Base-by-base conservation (phyloP, 75 land plant species). In the Picea glauca region DNA sequence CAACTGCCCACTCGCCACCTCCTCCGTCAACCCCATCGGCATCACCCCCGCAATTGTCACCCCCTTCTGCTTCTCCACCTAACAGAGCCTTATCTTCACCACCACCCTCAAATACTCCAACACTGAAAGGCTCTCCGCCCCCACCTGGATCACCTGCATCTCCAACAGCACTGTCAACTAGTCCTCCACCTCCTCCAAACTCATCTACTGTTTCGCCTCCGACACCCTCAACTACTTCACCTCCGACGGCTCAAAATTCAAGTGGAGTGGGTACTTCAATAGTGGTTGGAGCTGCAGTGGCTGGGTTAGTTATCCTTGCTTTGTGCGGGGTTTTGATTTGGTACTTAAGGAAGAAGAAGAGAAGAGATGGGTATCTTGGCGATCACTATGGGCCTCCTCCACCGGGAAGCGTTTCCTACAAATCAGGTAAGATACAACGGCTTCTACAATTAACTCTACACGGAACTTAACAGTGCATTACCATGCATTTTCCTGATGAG, bases 251-350 rank as follows among this genome's bases (percentile, higher is more conserved):
- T 33, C 5, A 12, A 14, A 15, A 4, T 70, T 43, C 73, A 35
- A 43, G 50, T 18, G 5, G 40, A 70, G 74, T 26, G 50, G 17
- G 50, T 70, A 21, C 73, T 20, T 20, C 50, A 40, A 46, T 46
- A 70, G 74, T 43, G 35, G 43, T 70, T 43, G 74, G 74, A 70
- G n/a, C 9, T 70, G 50, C 74, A 40, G 74, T 43, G 56, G 74
- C 50, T 43, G 74, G 9, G 26, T 43, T 70, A 11, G 56, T 70
- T 70, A 26, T 43, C 13, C 50, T 70, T 20, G 74, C 26, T 38
- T 43, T 70, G 18, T 18, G 40, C 43, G 74, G 30, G 26, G 56
- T 43, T n/a, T 56, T 70, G 74, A 20, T 70, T 40, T 43, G 74
- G 23, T 43, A 40, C 73, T n/a, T 70, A 43, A 70, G 74, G 74